Percentiles rank a stretch among this genome's conserved stretches.
These are phyloP conservation scores for Candolleomyces efflorescens DNA, from an alignment of 768 basidiomycete species.

Conservation along the genomic window DNA sequence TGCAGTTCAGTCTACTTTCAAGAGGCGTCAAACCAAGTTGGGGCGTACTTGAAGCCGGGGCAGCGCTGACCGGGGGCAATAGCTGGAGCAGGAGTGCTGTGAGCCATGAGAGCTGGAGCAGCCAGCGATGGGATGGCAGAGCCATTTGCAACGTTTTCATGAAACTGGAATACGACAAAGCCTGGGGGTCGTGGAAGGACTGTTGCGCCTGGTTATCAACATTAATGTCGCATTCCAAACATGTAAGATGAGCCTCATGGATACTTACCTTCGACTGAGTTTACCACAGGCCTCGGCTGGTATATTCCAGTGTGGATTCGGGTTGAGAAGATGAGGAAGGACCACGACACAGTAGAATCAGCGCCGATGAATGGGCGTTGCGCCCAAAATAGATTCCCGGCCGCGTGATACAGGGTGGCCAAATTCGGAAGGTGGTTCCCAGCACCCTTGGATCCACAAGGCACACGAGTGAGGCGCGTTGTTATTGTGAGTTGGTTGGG, in stretches of 20 bases:
- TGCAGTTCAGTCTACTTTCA: not conserved
- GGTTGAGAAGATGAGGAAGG: no score
- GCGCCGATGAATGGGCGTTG: constrained; percentile 1
- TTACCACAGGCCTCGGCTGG: no score
- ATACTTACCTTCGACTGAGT: no score
- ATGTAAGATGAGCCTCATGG: no score
- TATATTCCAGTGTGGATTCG: no score
- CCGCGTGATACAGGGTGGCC: constrained; percentile 7
- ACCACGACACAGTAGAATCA: no score
- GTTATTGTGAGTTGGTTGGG: not conserved
- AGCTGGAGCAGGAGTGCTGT: not conserved
- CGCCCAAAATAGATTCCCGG: constrained; percentile 7
- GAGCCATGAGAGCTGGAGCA: not conserved
- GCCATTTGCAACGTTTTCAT: not conserved
- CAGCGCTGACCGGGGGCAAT: not conserved
- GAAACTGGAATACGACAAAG: no score
- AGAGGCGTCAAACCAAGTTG: not conserved
- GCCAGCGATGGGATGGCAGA: not conserved
- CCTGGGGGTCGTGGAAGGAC: no score
- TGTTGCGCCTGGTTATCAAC: no score
- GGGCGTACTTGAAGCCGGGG: not conserved
- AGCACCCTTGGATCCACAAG: not conserved
- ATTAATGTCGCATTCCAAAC: no score
- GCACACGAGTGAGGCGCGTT: not conserved
- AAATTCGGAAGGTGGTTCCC: not conserved